These are phyloP conservation scores for Schwanniomyces sp. DNA, from an alignment of 805 yeast genomes.

Conservation along the genomic window DNA sequence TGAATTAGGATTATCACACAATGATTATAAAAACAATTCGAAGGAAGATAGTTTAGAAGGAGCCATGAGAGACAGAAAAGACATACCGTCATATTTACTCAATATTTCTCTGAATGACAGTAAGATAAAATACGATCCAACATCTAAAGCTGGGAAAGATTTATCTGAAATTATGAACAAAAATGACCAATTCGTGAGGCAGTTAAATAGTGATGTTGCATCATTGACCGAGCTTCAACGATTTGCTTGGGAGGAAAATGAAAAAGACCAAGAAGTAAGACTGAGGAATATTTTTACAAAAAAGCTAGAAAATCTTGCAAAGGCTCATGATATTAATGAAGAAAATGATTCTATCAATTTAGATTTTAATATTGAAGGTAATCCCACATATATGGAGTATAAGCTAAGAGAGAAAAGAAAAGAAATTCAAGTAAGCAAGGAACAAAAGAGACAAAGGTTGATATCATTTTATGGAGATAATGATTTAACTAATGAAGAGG, in stretches of 20 bases:
- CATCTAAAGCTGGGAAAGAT: slow-evolving; percentile 40
- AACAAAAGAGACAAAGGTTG: slow-evolving; percentile 8
- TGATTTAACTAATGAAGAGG: not conserved
- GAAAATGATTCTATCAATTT: slow-evolving; percentile 19
- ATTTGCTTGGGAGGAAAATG: slow-evolving; percentile 35
- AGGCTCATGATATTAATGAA: slow-evolving; percentile 8
- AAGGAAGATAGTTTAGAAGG: slow-evolving; percentile 38
- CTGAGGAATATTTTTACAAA: slow-evolving; percentile 8
- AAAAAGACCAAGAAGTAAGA: slow-evolving; percentile 11
- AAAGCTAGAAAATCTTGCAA: slow-evolving; percentile 3
- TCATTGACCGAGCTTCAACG: slow-evolving; percentile 24
- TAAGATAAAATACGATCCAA: slow-evolving; percentile 55
- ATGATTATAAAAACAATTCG: slow-evolving; percentile 21
- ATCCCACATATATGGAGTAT: slow-evolving; percentile 36
- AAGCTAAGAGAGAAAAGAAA: slow-evolving; percentile 19
- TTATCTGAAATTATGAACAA: slow-evolving; percentile 34
- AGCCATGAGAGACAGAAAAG: slow-evolving; percentile 66
- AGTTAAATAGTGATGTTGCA: slow-evolving; percentile 25
- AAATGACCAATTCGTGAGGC: slow-evolving; percentile 51
- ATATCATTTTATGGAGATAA: not conserved
- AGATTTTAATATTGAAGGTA: slow-evolving; percentile 33
- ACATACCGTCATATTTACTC: slow-evolving; percentile 66
- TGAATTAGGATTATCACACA: slow-evolving; percentile 31
- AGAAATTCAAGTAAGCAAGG: slow-evolving; percentile 3
- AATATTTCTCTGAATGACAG: slow-evolving; percentile 33